Conservation (phyloP, 2,329 filamentous ascomycete genomes). For the Fusarium duplospermum region DNA sequence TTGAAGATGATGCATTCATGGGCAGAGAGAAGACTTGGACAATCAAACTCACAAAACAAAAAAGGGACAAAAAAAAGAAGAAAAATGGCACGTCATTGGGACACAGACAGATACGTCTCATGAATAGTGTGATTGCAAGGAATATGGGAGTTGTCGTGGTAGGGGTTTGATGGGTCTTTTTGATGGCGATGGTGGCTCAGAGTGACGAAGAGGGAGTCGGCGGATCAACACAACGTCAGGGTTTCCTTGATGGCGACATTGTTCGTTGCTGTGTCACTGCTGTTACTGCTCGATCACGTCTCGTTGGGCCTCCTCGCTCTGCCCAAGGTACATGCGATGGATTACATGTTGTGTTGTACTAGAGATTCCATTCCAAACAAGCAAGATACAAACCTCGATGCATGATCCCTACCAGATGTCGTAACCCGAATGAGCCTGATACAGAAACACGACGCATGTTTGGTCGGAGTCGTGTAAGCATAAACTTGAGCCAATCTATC, state of each 20-base stretch:
- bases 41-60: slow-evolving; percentile 2
- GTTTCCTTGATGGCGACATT: neutral
- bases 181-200: slow-evolving; percentile 2
- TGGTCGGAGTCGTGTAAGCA: neutral
- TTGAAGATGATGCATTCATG: slow-evolving; percentile 5
- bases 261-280: neutral
- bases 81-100: slow-evolving; percentile 3
- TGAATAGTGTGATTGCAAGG: neutral
- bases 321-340: neutral
- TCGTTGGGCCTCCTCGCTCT: neutral
- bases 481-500: neutral
- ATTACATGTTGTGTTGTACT: slow-evolving; percentile 3
- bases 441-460: neutral
- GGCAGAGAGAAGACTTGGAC: slow-evolving; percentile 14
- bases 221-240: neutral
- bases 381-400: neutral
- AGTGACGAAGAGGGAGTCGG: neutral
- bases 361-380: slow-evolving; percentile 6
- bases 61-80: slow-evolving; percentile 3
- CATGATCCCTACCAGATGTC: neutral
- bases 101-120: neutral
- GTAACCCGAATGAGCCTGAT: neutral
- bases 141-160: neutral
- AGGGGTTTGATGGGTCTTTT: neutral
- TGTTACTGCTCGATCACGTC: neutral